Base-by-base conservation (phyloP, 495 filamentous ascomycete species). In the Aspergillus sclerotiicarbonarius region DNA sequence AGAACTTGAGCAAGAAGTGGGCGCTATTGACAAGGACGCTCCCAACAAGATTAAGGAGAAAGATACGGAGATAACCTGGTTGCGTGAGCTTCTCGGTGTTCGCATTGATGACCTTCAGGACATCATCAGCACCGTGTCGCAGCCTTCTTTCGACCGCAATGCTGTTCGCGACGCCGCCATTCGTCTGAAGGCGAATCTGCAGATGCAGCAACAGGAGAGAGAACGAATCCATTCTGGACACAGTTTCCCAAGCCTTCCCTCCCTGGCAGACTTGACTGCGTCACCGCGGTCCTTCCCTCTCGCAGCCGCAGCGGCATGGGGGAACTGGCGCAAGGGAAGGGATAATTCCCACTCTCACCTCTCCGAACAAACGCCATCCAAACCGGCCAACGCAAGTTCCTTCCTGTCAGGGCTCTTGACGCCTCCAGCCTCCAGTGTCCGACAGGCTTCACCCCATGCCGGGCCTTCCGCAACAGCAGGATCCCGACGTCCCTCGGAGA, bases 201-300 rank as follows among this genome's bases (percentile, higher is more conserved):
- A 98, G 69, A 98, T 98, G 94, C 92, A 98, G 65, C 90, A 90
- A 70, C 91, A 96, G 66, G 94, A 96, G 69, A 88, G 88, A 18
- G 95, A 98, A 65, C 78, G 89, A 54, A 82, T 88, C 6, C 62
- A 76, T 47, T 66, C 71, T 21, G 78, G 78, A 13, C 75, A 79
- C 41, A 56, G 67, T 15, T 79, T 82, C 51, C 76, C 82, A 20
- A 78, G 76, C 2, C 69, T 89, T 5, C 76, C 81, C 13, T 81
- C 76, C 19, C 72, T 87, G n/a, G 77, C 83, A 9, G 82, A 80
- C 53, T 74, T 91, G 25, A 83, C 88, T 43, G 85, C 90, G 13
- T 88, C 90, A 2, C 88, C 91, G 3, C 89, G 91, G 47, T 84
- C 88, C 18, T 85, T 91, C 33, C 90, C 90, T 25, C 83, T 96